Evolutionary conservation across 2,329 filamentous ascomycete species (phyloP), one percentile per base, ranked within the genome.

Genomic region (Myriosclerotinia scirpicola): DNA sequence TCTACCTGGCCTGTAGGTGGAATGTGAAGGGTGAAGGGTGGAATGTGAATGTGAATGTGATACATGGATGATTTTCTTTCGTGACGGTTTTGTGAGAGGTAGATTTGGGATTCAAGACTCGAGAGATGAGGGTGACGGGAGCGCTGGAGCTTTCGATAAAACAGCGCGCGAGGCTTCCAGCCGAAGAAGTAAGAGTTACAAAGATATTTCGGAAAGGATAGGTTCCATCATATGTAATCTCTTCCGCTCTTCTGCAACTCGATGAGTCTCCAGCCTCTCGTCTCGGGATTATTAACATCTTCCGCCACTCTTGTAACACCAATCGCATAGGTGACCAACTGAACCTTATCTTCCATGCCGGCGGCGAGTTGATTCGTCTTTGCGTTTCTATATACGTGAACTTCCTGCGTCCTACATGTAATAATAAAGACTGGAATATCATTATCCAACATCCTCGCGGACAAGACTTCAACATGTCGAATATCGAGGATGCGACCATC

Each of bases 341-440:
- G 95, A 34, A 99, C 95, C 81, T 93, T 96, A 80, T 99, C 95
- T 79, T 99, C 95, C 93, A 97, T 98, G 54, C 95, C 95, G 15
- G 94, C 94, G 3, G 94, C 93, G 58, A 99, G 86, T 78, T 97
- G 84, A 70, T 89, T 89, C 0, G 90, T 90, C 84, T 99, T 98
- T 67, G 90, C 88, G 71, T 98, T 96, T 69, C 91, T 87, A 82
- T 97, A 99, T 20, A 98, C 93, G 77, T 99, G 95, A 14, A 99
- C 93, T 80, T 99, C 95, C 78, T 99, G 95, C 14, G 95, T 97
- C 71, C 95, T 86, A 81, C 93, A 97, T 69, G 93, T 97, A 72
- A 99, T 90, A 77, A 99, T 96, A 77, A 99, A 98, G 36, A 99
- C 94, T 2, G 95, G 95, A 52, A 95, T 88, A 79, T 95, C 92